Percentiles rank a stretch among this genome's conserved stretches.
Evolutionary conservation across 1,139 yeast species (phyloP).

Genomic region (Yamadazyma atlantica): DNA sequence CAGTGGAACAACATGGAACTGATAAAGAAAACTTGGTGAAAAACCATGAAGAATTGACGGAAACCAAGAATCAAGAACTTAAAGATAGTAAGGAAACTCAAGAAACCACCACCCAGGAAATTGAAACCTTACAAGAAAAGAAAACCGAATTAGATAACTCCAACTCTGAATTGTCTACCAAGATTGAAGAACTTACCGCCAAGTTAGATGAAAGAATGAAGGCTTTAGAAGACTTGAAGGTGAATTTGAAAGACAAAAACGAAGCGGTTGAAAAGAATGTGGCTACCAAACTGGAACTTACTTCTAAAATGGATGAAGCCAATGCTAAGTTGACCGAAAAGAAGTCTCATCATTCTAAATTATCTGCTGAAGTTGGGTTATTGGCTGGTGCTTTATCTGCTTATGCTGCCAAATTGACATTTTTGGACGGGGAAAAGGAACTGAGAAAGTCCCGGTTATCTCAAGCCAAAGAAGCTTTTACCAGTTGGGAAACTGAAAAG

Average conservation of each 20-base stretch:
- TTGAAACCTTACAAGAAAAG: conserved; percentile 44
- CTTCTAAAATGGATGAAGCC: conserved; percentile 33
- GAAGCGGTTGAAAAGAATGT: conserved; percentile 35
- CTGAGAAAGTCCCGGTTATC: conserved; percentile 35
- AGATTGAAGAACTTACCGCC: conserved; percentile 43
- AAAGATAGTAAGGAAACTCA: conserved; percentile 49
- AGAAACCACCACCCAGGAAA: conserved; percentile 44
- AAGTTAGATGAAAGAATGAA: conserved; percentile 40
- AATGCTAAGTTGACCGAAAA: conserved; percentile 37
- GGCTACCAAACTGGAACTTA: conserved; percentile 42
- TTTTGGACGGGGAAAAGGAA: conserved; percentile 40
- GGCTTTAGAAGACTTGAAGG: conserved; percentile 41
- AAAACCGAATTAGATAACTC: conserved; percentile 41
- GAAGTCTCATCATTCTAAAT: conserved; percentile 34
- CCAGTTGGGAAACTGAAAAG: conserved; percentile 47
- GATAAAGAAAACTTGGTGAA: conserved; percentile 45
- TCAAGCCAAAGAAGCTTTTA: conserved; percentile 42
- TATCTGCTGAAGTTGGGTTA: conserved; percentile 46
- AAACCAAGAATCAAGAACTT: conserved; percentile 50
- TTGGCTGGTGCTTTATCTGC: conserved; percentile 45
- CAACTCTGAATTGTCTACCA: conserved; percentile 43
- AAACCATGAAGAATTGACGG: conserved; percentile 48
- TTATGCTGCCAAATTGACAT: conserved; percentile 44
- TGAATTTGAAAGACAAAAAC: conserved; percentile 40
- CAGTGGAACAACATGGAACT: conserved; percentile 45